Base-by-base conservation (phyloP, 148 eudicot genomes). In the Amaranthus palmeri region DNA sequence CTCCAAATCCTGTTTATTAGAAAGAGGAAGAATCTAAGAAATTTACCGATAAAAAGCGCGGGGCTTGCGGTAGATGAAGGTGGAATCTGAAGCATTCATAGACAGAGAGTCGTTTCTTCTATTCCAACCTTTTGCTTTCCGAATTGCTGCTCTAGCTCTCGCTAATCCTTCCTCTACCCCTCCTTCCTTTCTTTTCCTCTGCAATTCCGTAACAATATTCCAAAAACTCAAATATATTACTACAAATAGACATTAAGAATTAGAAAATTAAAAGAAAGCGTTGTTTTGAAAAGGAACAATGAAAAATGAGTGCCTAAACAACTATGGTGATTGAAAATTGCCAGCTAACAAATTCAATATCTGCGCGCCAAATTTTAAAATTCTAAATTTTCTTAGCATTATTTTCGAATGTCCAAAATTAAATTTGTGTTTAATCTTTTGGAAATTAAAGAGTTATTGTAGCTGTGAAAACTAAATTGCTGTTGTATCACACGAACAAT, bases 91-190 rank as follows among this genome's bases (percentile, higher is more conserved):
- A 56, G 46, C 56, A 14, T 64, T 42, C 52, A 67, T 47, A 40
- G n/a, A 41, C 4, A 64, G 51, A 3, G 89, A 82, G 36, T 45
- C 43, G 48, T 84, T 88, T 71, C 82, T 66, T 74, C 75, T 55
- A 56, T 45, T 78, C 10, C 74, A 72, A 74, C 86, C 83, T 25
- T 86, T 65, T 6, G 67, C 79, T 54, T 53, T 76, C 15, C 83
- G 74, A 62, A 92, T 90, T 18, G 85, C 76, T 3, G 81, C 90
- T 74, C 97, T 70, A 63, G 97, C 87, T 81, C 84, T 80, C 8
- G 90, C 89, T 41, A 92, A 67, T 68, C 89, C 92, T 70, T 77
- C 74, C 82, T 87, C 96, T 50, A 84, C 56, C 42, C 63, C 75
- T 58, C 36, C 71, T 4, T 40, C 48, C 48, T 48, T 56, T 41